Conservation (phyloP, 1,139 yeast genomes). For the Taiozyma sp. region DNA sequence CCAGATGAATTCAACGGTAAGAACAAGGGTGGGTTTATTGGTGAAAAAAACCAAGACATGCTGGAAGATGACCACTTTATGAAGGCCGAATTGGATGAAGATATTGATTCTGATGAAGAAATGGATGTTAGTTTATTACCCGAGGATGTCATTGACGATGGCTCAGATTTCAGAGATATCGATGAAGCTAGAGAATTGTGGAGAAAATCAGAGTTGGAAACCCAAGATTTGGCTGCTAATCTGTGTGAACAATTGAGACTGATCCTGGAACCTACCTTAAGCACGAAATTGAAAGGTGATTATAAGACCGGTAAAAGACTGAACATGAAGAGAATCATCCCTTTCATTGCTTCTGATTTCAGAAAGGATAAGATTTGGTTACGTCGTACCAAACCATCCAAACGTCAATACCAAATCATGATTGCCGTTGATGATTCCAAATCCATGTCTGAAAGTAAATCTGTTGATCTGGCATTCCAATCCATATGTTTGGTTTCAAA, state of each 20-base stretch:
- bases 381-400: slow-evolving; percentile 95
- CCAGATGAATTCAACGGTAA: slow-evolving; percentile 50
- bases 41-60: slow-evolving; percentile 37
- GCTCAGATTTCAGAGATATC: slow-evolving; percentile 38
- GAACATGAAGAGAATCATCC: slow-evolving; percentile 96
- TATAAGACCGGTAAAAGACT: slow-evolving; percentile 95
- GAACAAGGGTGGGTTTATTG: slow-evolving; percentile 48
- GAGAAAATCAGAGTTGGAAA: slow-evolving; percentile 76
- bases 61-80: slow-evolving; percentile 29
- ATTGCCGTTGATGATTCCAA: slow-evolving; percentile 96
- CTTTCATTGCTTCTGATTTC: slow-evolving; percentile 96
- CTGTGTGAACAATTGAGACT: slow-evolving; percentile 90
- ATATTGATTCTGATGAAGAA: slow-evolving; percentile 30
- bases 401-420: slow-evolving; percentile 96
- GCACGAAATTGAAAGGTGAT: slow-evolving; percentile 92
- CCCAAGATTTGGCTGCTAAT: slow-evolving; percentile 83
- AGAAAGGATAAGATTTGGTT: slow-evolving; percentile 98
- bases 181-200: slow-evolving; percentile 76
- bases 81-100: slow-evolving; percentile 30
- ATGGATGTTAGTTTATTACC: slow-evolving; percentile 31
- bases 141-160: slow-evolving; percentile 29
- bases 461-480: slow-evolving; percentile 89
- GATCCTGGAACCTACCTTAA: slow-evolving; percentile 91
- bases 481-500: slow-evolving; percentile 92
- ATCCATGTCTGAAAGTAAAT: slow-evolving; percentile 92